Evolutionary conservation across 2,329 filamentous ascomycete species (phyloP).

Genomic region (Fusarium sp.): DNA sequence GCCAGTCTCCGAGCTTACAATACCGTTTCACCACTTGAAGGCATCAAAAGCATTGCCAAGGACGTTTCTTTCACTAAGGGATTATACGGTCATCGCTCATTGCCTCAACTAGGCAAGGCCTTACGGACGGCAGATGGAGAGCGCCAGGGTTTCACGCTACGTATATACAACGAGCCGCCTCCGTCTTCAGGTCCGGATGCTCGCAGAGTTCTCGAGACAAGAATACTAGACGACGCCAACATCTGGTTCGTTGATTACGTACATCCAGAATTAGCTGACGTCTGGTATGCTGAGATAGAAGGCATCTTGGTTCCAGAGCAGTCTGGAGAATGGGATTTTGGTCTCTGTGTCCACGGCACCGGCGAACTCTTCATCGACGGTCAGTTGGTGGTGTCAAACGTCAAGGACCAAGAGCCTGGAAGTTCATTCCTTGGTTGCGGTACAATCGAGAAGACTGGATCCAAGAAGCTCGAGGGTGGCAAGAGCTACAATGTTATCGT

Average conservation of each 20-base stretch:
- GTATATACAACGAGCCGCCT: slow-evolving; percentile 1
- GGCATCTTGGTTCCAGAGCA: background rate
- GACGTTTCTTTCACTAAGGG: background rate
- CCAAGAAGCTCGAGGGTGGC: accelerated
- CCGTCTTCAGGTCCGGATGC: accelerated
- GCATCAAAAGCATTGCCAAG: background rate
- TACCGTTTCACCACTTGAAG: background rate
- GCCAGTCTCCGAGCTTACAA: slow-evolving; percentile 2
- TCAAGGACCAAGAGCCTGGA: background rate
- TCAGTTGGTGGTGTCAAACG: background rate
- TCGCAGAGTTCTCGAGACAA: background rate
- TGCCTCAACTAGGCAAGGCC: background rate
- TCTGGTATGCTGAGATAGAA: slow-evolving; percentile 8
- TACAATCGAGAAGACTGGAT: background rate
- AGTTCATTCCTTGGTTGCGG: background rate
- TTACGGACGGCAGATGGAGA: background rate
- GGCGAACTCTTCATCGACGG: background rate
- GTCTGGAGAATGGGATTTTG: slow-evolving; percentile 12
- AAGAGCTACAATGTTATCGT: background rate
- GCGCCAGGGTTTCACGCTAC: background rate
- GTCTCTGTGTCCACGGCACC: background rate
- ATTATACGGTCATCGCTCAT: background rate
- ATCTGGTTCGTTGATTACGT: slow-evolving; percentile 14
- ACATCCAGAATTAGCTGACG: background rate
- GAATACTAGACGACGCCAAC: background rate